Conservation (phyloP, 2,329 filamentous ascomycete genomes). For the Zopfia rhizophila region DNA sequence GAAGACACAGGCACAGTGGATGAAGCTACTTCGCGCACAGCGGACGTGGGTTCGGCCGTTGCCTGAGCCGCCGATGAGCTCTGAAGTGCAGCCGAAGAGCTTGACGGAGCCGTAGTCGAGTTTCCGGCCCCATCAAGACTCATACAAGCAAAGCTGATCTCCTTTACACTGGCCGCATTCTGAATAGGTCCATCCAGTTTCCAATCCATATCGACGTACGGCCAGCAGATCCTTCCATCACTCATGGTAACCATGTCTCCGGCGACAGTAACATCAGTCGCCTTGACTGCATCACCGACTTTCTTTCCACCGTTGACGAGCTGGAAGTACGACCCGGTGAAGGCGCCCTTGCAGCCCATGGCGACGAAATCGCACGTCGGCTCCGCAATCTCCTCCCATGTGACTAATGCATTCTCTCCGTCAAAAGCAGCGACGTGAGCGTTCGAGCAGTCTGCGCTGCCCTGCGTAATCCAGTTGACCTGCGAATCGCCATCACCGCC, state of each 20-base stretch:
- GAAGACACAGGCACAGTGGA: too few relatives aligned
- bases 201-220: conserved; percentile 68
- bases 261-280: conserved; percentile 66
- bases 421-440: conserved; percentile 68
- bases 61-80: too few relatives aligned
- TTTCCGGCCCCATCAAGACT: conserved; percentile 29
- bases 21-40: too few relatives aligned
- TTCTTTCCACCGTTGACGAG: conserved; percentile 64
- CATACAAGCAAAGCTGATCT: conserved; percentile 67
- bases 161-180: conserved; percentile 46
- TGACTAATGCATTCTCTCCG: conserved; percentile 63
- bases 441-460: conserved; percentile 66
- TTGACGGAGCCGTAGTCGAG: conserved; percentile 19
- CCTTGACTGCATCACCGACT: conserved; percentile 62
- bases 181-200: conserved; percentile 52
- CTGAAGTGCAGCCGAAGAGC: too few relatives aligned
- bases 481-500: conserved; percentile 67
- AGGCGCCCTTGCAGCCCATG: conserved; percentile 69
- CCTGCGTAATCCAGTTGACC: conserved; percentile 68
- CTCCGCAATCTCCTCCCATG: conserved; percentile 69
- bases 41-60: too few relatives aligned
- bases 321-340: conserved; percentile 69
- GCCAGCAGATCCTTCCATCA: conserved; percentile 71
- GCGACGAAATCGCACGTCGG: conserved; percentile 67
- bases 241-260: conserved; percentile 71